Conservation (phyloP, 1,284 basidiomycete species). For the Pterulicium gracile region DNA sequence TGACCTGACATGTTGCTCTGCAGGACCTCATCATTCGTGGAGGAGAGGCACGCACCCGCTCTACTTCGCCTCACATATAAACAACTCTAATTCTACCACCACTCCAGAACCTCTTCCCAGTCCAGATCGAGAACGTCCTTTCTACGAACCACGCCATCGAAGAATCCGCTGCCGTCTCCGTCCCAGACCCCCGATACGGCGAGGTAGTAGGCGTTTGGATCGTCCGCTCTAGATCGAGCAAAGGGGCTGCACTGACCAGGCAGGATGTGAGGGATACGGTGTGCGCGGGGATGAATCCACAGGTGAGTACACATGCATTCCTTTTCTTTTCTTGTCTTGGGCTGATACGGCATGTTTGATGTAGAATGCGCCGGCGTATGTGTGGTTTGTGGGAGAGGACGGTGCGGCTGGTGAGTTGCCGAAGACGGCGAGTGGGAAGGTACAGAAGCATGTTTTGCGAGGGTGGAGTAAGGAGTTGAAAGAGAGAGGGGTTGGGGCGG, state of each 20-base stretch:
- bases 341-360: constrained; percentile 2
- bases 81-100: background rate
- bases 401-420: constrained; percentile 52
- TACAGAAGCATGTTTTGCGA: constrained; percentile 69
- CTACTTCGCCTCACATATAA: background rate
- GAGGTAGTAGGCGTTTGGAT: constrained; percentile 78
- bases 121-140: constrained; percentile 75
- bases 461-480: constrained; percentile 39
- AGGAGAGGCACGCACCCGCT: constrained; percentile 49
- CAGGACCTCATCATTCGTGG: constrained; percentile 84
- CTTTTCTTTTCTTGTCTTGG: background rate
- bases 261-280: constrained; percentile 46
- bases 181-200: constrained; percentile 61
- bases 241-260: constrained; percentile 29
- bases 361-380: constrained; percentile 70
- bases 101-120: constrained; percentile 68
- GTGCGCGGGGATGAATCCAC: constrained; percentile 56
- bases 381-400: constrained; percentile 73
- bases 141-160: constrained; percentile 50
- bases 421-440: constrained; percentile 83
- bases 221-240: constrained; percentile 27
- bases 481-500: constrained; percentile 15
- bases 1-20: constrained; percentile 3
- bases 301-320: constrained; percentile 39
- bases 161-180: constrained; percentile 67